Conservation (phyloP, 192 early-diverging fungal genomes). For the Backusella psychrophila region DNA sequence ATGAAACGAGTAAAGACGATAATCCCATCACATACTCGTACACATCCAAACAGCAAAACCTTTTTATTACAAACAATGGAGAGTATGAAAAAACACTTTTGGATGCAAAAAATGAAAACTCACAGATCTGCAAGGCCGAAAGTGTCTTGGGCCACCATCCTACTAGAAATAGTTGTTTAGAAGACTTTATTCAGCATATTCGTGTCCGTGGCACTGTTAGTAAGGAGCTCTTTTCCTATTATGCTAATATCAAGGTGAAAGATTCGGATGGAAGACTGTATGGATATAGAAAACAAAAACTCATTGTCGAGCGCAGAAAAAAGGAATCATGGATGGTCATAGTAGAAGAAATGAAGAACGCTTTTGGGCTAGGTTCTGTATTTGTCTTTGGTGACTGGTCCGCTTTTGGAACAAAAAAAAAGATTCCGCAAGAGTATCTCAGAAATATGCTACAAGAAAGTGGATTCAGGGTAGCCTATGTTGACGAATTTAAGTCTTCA, state of each 20-base stretch:
- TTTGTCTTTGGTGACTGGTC: background rate
- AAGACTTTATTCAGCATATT: background rate
- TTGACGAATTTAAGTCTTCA: background rate
- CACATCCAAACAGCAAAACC: background rate
- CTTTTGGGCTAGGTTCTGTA: background rate
- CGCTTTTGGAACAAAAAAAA: background rate
- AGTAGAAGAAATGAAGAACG: background rate
- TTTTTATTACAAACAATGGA: background rate
- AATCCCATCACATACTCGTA: background rate
- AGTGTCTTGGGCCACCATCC: background rate
- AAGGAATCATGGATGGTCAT: background rate
- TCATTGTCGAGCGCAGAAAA: background rate
- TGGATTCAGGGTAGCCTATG: background rate
- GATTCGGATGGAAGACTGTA: background rate
- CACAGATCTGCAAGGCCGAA: background rate
- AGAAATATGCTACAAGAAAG: background rate
- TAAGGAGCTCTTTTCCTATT: background rate
- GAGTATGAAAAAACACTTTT: background rate
- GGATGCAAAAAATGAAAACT: background rate
- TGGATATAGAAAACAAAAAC: background rate
- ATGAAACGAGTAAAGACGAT: background rate
- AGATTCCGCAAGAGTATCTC: background rate
- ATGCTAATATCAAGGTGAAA: background rate
- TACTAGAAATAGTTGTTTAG: background rate
- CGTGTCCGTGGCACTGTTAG: background rate